Evolutionary conservation across 371 early-diverging fungal genomes (phyloP).

Genomic region (Gilbertella persicaria): DNA sequence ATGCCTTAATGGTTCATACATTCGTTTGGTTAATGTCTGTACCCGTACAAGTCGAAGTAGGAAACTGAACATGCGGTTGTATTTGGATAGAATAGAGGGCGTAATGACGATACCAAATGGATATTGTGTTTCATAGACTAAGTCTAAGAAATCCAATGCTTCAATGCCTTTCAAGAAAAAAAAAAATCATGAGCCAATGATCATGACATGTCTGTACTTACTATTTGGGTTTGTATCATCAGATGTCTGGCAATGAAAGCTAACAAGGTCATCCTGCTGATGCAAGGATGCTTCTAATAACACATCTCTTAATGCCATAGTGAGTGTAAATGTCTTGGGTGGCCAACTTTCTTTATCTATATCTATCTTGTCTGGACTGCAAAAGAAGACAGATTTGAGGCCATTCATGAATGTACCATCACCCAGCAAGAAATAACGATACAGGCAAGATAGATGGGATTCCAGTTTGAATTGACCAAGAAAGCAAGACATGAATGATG

Average conservation of each 20-base stretch:
- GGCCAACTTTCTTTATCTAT: slow-evolving; percentile 40
- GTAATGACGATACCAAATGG: slow-evolving; percentile 53
- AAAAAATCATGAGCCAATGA: background rate
- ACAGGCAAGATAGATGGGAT: slow-evolving; percentile 41
- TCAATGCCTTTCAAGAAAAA: slow-evolving; percentile 22
- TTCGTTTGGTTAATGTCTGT: slow-evolving; percentile 32
- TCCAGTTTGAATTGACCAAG: slow-evolving; percentile 45
- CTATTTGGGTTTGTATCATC: slow-evolving; percentile 37
- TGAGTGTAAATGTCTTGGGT: slow-evolving; percentile 41
- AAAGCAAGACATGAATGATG: slow-evolving; percentile 50
- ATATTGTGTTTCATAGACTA: slow-evolving; percentile 45
- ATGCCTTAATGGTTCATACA: slow-evolving; percentile 19
- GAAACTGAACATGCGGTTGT: slow-evolving; percentile 56
- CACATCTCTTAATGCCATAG: slow-evolving; percentile 40
- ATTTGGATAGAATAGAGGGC: slow-evolving; percentile 38
- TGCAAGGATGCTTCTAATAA: slow-evolving; percentile 30
- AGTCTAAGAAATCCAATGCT: slow-evolving; percentile 56
- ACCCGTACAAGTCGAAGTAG: slow-evolving; percentile 43
- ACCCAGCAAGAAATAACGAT: slow-evolving; percentile 43
- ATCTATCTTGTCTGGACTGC: slow-evolving; percentile 8
- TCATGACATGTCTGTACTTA: no score
- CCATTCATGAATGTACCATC: slow-evolving; percentile 43
- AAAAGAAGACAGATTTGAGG: slow-evolving; percentile 34
- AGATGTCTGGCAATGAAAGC: slow-evolving; percentile 42
- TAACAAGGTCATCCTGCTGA: slow-evolving; percentile 29